These are phyloP conservation scores for Hypericum perforatum DNA, from an alignment of 345 rosid genomes.

Conservation along the genomic window DNA sequence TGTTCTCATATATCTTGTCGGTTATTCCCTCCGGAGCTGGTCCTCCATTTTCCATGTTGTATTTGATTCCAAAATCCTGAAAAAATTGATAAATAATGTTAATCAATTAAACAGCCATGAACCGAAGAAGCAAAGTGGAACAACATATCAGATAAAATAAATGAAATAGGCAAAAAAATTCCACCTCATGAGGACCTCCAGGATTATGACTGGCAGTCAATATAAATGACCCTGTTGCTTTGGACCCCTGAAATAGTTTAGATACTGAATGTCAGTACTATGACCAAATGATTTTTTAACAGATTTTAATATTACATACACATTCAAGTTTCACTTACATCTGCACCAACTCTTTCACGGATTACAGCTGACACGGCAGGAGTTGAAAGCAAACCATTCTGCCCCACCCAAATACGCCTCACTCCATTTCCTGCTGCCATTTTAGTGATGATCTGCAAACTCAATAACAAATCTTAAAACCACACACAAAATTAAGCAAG, in stretches of 20 bases:
- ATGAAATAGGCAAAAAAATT: slow-evolving; percentile 1
- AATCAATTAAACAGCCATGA: too few species aligned
- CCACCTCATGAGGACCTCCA: slow-evolving; percentile 97
- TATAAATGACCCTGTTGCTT: slow-evolving; percentile 87
- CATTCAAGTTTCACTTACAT: slow-evolving; percentile 46
- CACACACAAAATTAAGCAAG: not conserved
- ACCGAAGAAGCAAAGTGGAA: not conserved
- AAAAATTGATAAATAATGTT: not conserved
- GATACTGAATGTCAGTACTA: slow-evolving; percentile 3
- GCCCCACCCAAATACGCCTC: slow-evolving; percentile 90
- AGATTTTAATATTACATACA: not conserved
- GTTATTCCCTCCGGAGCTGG: slow-evolving; percentile 98
- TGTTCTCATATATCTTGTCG: slow-evolving; percentile 88
- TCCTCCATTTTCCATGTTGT: slow-evolving; percentile 99
- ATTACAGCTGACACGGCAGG: slow-evolving; percentile 98
- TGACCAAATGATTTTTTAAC: not conserved
- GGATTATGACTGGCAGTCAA: slow-evolving; percentile 99
- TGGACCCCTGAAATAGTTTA: slow-evolving; percentile 60
- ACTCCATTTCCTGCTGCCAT: slow-evolving; percentile 98
- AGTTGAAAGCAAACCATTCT: slow-evolving; percentile 90
- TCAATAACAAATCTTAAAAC: not conserved
- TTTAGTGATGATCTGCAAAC: slow-evolving; percentile 66
- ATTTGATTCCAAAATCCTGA: slow-evolving; percentile 98
- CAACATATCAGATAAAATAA: not conserved
- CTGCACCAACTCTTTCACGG: slow-evolving; percentile 81